Evolutionary conservation across 495 filamentous ascomycete genomes (phyloP).

Genomic region (Penicillium diatomitis): DNA sequence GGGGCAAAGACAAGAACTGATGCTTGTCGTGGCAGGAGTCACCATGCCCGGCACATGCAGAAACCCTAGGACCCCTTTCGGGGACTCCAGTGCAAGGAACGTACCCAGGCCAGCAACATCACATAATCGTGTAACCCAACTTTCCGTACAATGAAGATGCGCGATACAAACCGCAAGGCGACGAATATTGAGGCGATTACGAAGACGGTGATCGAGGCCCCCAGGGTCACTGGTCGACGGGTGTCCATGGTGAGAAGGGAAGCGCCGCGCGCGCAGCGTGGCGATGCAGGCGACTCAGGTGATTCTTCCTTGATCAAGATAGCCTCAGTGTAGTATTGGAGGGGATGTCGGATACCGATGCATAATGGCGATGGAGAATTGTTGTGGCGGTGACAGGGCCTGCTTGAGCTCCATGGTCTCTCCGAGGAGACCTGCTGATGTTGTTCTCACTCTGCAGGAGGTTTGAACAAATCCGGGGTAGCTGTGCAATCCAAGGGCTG

Average conservation of each 20-base stretch:
- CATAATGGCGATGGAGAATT: neutral
- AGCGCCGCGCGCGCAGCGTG: neutral
- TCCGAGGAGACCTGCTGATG: neutral
- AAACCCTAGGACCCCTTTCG: neutral
- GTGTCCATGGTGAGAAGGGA: constrained; percentile 30
- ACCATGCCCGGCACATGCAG: constrained; percentile 12
- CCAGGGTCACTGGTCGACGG: constrained; percentile 59
- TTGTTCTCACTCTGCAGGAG: neutral
- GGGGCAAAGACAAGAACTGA: no score
- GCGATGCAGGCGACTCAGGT: no score
- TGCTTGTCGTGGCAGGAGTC: no score
- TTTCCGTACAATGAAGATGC: constrained; percentile 60
- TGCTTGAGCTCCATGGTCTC: constrained; percentile 1
- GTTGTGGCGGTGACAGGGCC: neutral
- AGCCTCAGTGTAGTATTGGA: neutral
- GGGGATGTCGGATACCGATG: neutral
- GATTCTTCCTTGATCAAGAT: neutral
- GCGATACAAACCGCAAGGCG: constrained; percentile 58
- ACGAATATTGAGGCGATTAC: constrained; percentile 62
- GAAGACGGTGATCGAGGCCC: constrained; percentile 64
- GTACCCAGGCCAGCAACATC: constrained; percentile 76
- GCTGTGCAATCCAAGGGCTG: neutral
- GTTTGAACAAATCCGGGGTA: constrained; percentile 12
- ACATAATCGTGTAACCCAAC: constrained; percentile 72
- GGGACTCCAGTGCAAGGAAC: constrained; percentile 3